Base-by-base conservation (phyloP, 768 basidiomycete species). In the Dacryopinax primogenitus region DNA sequence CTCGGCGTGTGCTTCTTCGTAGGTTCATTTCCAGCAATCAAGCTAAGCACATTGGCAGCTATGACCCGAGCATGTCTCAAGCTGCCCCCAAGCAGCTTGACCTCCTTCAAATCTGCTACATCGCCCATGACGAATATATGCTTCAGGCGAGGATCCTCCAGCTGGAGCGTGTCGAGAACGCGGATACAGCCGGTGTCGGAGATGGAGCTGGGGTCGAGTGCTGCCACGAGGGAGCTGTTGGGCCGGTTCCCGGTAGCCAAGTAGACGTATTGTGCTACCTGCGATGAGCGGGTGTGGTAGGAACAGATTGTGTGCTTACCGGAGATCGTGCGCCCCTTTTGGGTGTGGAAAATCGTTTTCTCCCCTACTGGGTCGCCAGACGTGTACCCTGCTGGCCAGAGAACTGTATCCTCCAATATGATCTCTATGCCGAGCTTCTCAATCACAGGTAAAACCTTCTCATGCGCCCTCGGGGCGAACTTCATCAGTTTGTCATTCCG, bases 41-140 rank as follows among this genome's bases (percentile, higher is more conserved):
- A 30, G 51, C 51, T 58, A 23, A 13, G 26, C 3, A 58, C 18
- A 21, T 58, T 58, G 3, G 23, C 26, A 6, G 51, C 51, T 3
- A 30, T 30, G 3, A 30, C 32, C 51, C 30, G 23, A 11, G 26
- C 51, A 30, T 58, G 51, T 30, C 51, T 13, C 30, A 4, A 9
- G 51, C 51, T 30, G 7, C 26, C 51, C 6, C 26, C 51, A 9
- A 58, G 51, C 51, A 58, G 21, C 30, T 82, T 78, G 26, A 82
- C 79, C 0, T 84, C 85, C 9, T 33, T 28, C 66, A 83, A 82
- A 70, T 86, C 83, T 0, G 84, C 84, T 0, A 81, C 78, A 63
- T 86, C 85, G 7, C 85, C 85, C 6, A 85, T 72, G 9, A 79
- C 84, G 68, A 86, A 87, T 11, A 86, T 78, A 66, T 66, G 62